Conservation (phyloP, 768 basidiomycete species). For the Crepidotus variabilis region DNA sequence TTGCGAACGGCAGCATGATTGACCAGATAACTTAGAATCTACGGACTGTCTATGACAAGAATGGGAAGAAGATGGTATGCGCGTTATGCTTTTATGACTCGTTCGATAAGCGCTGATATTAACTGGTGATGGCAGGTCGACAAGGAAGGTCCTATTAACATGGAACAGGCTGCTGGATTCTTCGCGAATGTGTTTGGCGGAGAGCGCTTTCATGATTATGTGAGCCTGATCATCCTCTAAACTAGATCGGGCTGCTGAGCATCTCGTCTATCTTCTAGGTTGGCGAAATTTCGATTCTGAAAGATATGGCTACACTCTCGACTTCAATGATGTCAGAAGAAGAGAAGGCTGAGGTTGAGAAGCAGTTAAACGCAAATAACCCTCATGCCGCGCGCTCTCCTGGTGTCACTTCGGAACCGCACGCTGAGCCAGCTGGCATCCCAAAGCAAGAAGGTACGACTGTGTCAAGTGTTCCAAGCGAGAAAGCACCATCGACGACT, state of each 20-base stretch:
- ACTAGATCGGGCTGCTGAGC: neutral
- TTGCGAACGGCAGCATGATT: slow-evolving; percentile 10
- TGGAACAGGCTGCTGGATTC: slow-evolving; percentile 93
- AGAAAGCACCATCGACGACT: slow-evolving; percentile 4
- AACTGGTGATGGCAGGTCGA: slow-evolving; percentile 44
- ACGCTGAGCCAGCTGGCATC: neutral
- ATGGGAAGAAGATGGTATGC: slow-evolving; percentile 84
- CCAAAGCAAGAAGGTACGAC: neutral
- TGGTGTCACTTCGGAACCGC: slow-evolving; percentile 12
- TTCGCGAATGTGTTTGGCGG: slow-evolving; percentile 97
- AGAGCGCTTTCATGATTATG: slow-evolving; percentile 85
- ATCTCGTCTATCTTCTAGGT: slow-evolving; percentile 49
- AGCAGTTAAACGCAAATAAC: slow-evolving; percentile 44
- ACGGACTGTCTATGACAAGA: slow-evolving; percentile 89
- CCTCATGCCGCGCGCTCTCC: slow-evolving; percentile 7
- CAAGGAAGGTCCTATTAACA: slow-evolving; percentile 70
- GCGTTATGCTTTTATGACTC: neutral
- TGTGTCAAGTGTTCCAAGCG: neutral
- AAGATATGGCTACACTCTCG: slow-evolving; percentile 84
- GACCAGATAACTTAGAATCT: slow-evolving; percentile 48
- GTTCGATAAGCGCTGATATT: neutral
- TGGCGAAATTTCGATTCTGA: slow-evolving; percentile 95
- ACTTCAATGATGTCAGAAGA: slow-evolving; percentile 90
- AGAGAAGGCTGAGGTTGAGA: slow-evolving; percentile 85
- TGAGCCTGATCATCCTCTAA: slow-evolving; percentile 36